These are phyloP conservation scores for Puccinia coronata DNA, from an alignment of 1,284 basidiomycete genomes.

Conservation along the genomic window DNA sequence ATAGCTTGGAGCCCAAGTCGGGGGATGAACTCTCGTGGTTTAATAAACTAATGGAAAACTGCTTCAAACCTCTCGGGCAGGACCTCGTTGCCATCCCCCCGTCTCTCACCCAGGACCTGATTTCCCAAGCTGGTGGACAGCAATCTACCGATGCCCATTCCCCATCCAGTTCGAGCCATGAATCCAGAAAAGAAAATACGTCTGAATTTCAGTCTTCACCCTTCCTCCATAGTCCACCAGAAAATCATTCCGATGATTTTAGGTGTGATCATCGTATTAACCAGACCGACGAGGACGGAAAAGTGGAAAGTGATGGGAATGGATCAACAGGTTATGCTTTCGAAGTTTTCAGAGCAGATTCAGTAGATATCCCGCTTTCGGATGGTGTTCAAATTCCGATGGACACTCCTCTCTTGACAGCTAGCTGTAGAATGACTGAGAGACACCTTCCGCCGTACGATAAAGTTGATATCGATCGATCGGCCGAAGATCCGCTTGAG, in stretches of 20 bases:
- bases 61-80: neutral
- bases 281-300: neutral
- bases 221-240: neutral
- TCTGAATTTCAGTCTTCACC: neutral
- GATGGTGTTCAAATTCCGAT: neutral
- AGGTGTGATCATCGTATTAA: neutral
- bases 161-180: neutral
- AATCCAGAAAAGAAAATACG: neutral
- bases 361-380: neutral
- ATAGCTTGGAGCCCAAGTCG: neutral
- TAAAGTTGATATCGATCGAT: neutral
- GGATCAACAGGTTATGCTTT: neutral
- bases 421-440: neutral
- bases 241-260: neutral
- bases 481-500: neutral
- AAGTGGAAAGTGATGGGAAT: neutral
- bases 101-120: neutral
- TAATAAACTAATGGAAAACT: neutral
- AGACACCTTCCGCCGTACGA: neutral
- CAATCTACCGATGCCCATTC: neutral
- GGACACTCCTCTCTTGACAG: neutral
- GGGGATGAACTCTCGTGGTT: neutral
- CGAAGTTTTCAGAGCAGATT: neutral
- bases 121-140: neutral
- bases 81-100: neutral